Conservation (phyloP, 768 basidiomycete genomes). For the Psilocybe subaeruginosa region DNA sequence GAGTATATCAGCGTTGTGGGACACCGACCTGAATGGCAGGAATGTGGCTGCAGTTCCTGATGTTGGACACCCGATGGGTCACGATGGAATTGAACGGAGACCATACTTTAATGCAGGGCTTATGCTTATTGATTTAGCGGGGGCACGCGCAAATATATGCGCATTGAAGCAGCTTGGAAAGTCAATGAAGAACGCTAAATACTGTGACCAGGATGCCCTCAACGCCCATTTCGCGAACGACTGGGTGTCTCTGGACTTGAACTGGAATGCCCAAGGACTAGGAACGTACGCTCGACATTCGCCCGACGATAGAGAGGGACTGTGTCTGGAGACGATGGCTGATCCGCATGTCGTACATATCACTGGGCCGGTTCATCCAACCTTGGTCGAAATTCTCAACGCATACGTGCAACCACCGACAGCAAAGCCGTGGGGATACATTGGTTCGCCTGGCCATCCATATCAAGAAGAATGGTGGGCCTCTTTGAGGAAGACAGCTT, state of each 20-base stretch:
- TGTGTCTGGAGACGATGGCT: conserved; percentile 34
- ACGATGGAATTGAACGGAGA: conserved; percentile 30
- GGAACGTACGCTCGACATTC: conserved; percentile 50
- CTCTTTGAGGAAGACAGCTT: conserved; percentile 41
- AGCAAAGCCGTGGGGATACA: conserved; percentile 62
- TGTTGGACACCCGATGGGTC: conserved; percentile 53
- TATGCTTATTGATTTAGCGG: conserved; percentile 50
- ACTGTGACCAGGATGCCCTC: conserved; percentile 54
- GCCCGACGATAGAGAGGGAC: conserved; percentile 34
- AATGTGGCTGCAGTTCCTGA: conserved; percentile 48
- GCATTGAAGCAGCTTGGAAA: conserved; percentile 29
- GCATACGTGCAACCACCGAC: conserved; percentile 55
- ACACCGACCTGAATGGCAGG: conserved; percentile 43
- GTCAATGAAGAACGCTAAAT: conserved; percentile 31
- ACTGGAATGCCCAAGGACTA: conserved; percentile 61
- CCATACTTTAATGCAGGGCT: conserved; percentile 63
- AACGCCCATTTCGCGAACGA: conserved; percentile 46
- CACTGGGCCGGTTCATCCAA: conserved; percentile 56
- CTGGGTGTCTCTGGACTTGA: conserved; percentile 44
- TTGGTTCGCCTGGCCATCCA: conserved; percentile 54
- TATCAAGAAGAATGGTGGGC: conserved; percentile 51
- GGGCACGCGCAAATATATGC: conserved; percentile 28
- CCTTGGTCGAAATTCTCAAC: conserved; percentile 46
- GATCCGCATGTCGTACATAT: conserved; percentile 57
- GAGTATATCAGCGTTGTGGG: conserved; percentile 46